Evolutionary conservation across 2,329 filamentous ascomycete species (phyloP).

Genomic region (Oidium heveae): DNA sequence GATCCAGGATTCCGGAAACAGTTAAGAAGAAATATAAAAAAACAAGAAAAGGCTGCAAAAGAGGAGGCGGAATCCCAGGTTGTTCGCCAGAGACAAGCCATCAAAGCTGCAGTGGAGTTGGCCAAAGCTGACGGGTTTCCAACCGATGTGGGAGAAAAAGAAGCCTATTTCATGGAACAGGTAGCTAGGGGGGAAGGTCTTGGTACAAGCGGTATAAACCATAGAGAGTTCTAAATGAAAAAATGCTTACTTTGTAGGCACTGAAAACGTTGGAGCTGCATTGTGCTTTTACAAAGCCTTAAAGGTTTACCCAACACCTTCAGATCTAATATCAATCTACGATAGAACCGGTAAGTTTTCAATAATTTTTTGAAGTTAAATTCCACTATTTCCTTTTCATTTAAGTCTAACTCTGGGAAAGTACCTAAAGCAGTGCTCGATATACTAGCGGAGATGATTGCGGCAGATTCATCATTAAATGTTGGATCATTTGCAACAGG

Average conservation of each 20-base stretch:
- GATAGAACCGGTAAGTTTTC: constrained; percentile 49
- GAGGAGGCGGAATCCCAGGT: constrained; percentile 41
- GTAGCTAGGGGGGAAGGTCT: constrained; percentile 71
- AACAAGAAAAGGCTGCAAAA: constrained; percentile 44
- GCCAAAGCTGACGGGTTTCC: constrained; percentile 87
- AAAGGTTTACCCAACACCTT: constrained; percentile 89
- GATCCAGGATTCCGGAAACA: constrained; percentile 39
- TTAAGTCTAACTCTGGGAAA: not conserved
- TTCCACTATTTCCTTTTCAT: not conserved
- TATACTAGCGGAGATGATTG: constrained; percentile 94
- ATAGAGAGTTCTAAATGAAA: not conserved
- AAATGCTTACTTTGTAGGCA: constrained; percentile 21
- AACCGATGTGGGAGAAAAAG: constrained; percentile 69
- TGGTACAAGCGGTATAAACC: constrained; percentile 47
- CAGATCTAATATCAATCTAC: constrained; percentile 86
- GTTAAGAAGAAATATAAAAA: constrained; percentile 51
- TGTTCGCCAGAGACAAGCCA: constrained; percentile 42
- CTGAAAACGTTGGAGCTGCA: constrained; percentile 56
- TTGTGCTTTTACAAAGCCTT: constrained; percentile 94
- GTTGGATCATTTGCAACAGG: constrained; percentile 20
- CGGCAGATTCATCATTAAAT: constrained; percentile 53
- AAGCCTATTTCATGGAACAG: constrained; percentile 91
- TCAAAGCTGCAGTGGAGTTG: constrained; percentile 51
- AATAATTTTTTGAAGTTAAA: not conserved
- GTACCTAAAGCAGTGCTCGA: constrained; percentile 56